A percentile compares a stretch with the other conserved stretches of the same genome.
These are phyloP conservation scores for Hypoxylon subgilvum DNA, from an alignment of 495 filamentous ascomycete species.

Conservation along the genomic window DNA sequence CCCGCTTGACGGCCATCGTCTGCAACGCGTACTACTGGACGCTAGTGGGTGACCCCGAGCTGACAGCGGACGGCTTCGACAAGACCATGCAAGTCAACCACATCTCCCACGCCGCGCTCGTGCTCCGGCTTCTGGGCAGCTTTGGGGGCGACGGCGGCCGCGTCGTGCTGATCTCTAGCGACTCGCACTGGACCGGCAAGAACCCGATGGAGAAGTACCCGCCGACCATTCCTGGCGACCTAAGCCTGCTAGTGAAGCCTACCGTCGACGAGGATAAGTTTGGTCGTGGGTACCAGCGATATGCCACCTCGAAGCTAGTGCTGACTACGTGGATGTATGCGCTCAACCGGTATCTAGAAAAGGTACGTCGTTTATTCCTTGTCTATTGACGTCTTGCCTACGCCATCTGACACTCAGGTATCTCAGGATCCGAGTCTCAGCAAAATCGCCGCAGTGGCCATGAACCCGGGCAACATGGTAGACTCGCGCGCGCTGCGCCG, in stretches of 20 bases:
- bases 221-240: constrained; percentile 30
- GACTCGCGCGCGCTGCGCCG: constrained; percentile 51
- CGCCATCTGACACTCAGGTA: neutral
- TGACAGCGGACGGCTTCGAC: constrained; percentile 52
- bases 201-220: constrained; percentile 46
- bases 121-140: constrained; percentile 48
- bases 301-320: constrained; percentile 51
- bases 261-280: constrained; percentile 16
- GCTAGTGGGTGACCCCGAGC: constrained; percentile 42
- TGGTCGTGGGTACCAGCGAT: constrained; percentile 48
- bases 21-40: constrained; percentile 58
- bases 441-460: constrained; percentile 50
- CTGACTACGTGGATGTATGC: constrained; percentile 50
- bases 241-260: constrained; percentile 34
- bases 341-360: constrained; percentile 49
- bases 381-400: neutral
- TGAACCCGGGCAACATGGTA: constrained; percentile 54
- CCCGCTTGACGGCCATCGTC: constrained; percentile 46
- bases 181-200: constrained; percentile 47
- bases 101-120: constrained; percentile 49
- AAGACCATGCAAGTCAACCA: constrained; percentile 53
- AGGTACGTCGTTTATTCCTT: constrained; percentile 34
- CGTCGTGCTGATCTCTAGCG: constrained; percentile 49
- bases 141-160: constrained; percentile 45
- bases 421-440: constrained; percentile 39